Evolutionary conservation across 2,329 filamentous ascomycete species (phyloP), one percentile per base, ranked within the genome.

Genomic region (Sporothrix pallida): DNA sequence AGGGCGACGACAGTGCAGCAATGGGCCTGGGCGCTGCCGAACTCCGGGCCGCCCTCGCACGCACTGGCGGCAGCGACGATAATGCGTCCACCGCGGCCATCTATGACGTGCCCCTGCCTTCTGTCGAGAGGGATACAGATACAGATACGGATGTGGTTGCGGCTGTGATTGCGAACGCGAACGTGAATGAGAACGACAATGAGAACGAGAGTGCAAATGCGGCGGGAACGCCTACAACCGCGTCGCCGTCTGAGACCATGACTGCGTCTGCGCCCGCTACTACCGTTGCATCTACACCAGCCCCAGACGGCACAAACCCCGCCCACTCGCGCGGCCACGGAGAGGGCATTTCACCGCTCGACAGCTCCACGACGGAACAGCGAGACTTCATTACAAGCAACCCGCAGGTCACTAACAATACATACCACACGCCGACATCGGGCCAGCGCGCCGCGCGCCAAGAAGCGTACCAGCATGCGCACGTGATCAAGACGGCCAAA

Each of bases 401-500:
- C 63, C 65, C 56, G 8, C 52, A 26, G 26, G 23, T 3, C 20
- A 56, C 48, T 23, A 13, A 8, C 46, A 65, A 48, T 20, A 17
- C 7, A 26, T 42, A 52, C 7, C 46, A 52, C 1, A 13, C 44
- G 13, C 69, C 74, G 10, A 75, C 73, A 5, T 15, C 9, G 5
- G 75, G 74, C 23, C 74, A 75, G 76, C 76, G 82, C 2, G 82
- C 82, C 8, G 82, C 82, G 0, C 81, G 82, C 70, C 78, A 78
- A 76, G 73, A 80, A 81, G 4, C 80, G 82, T 15, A 78, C 79
- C 7, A 81, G 80, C 26, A 81, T 52, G 81, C 79, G 0, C 62
- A 62, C 4, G 54, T 83, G 72, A 82, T 84, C 58, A 84, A 82
- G 73, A 79, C 82, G 20, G 80, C 82, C 37, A 80, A 82, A 42